These are phyloP conservation scores for Microbotryum silenes-acaulis DNA, from an alignment of 1,284 basidiomycete species.

Conservation along the genomic window DNA sequence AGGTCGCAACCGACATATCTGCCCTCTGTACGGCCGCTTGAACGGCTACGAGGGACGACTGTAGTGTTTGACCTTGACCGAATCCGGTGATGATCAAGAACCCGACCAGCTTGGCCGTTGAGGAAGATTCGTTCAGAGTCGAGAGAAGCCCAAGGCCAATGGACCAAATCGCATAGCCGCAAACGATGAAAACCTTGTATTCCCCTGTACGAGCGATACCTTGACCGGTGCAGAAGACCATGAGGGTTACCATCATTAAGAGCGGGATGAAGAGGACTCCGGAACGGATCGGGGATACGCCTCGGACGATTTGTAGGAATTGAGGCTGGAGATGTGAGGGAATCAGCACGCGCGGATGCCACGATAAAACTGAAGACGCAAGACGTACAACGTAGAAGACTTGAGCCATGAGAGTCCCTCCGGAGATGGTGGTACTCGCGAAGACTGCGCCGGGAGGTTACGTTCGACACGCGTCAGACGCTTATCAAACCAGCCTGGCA, in stretches of 20 bases:
- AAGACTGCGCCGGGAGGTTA: conserved; percentile 29
- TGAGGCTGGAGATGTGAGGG: conserved; percentile 48
- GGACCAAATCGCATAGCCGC: conserved; percentile 62
- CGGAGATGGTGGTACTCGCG: conserved; percentile 1
- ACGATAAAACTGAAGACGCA: no score
- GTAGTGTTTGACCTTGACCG: conserved; percentile 54
- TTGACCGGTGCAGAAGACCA: conserved; percentile 48
- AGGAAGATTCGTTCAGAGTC: conserved; percentile 50
- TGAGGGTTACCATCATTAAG: conserved; percentile 45
- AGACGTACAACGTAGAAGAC: conserved; percentile 46
- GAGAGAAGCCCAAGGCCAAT: conserved; percentile 62
- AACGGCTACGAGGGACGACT: conserved; percentile 51
- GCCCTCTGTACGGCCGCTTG: conserved; percentile 58
- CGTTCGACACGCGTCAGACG: conserved; percentile 22
- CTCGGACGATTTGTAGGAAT: conserved; percentile 64
- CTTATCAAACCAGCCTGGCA: conserved; percentile 43
- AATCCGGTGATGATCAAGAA: conserved; percentile 61
- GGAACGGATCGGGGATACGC: conserved; percentile 54
- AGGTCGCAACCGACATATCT: conserved; percentile 65
- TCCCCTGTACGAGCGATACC: conserved; percentile 41
- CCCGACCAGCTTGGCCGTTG: conserved; percentile 52
- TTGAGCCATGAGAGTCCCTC: conserved; percentile 41
- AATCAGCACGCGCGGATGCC: no score
- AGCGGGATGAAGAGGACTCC: conserved; percentile 60
- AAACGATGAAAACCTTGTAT: conserved; percentile 48